These are phyloP conservation scores for Trichoderma orchidacearum DNA, from an alignment of 495 filamentous ascomycete species.

Conservation along the genomic window DNA sequence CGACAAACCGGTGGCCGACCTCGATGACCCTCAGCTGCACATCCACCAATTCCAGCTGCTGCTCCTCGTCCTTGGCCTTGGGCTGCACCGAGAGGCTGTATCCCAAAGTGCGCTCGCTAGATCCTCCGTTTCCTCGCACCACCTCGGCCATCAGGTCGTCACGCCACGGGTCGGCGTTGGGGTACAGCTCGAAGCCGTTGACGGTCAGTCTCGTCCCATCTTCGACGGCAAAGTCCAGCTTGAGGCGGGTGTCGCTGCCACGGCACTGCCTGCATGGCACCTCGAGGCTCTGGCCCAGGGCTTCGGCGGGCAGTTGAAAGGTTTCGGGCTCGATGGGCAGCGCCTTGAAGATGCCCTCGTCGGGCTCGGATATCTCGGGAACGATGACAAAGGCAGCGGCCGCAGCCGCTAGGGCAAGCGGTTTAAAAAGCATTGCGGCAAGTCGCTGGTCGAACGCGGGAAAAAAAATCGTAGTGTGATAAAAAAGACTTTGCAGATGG, in stretches of 20 bases:
- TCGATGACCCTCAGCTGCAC: conserved; percentile 36
- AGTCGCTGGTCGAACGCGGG: neutral
- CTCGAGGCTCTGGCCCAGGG: conserved; percentile 11
- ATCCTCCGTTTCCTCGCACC: conserved; percentile 6
- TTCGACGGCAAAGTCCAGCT: conserved; percentile 24
- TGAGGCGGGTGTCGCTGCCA: conserved; percentile 17
- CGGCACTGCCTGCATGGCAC: conserved; percentile 9
- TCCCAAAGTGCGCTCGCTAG: conserved; percentile 6
- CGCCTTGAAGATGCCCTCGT: conserved; percentile 11
- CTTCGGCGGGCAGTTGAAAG: conserved; percentile 11
- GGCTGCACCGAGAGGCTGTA: conserved; percentile 11
- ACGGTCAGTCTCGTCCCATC: conserved; percentile 21
- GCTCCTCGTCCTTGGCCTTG: conserved; percentile 13
- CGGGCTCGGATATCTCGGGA: conserved; percentile 7
- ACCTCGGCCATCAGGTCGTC: conserved; percentile 16
- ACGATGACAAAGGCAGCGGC: conserved; percentile 13
- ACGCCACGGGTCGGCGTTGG: conserved; percentile 16
- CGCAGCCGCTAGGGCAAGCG: conserved; percentile 8
- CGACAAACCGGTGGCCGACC: conserved; percentile 28
- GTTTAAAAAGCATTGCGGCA: neutral
- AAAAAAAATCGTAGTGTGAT: neutral
- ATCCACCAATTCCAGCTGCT: conserved; percentile 22
- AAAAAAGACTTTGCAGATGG: too few relatives aligned
- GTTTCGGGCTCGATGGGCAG: conserved; percentile 11
- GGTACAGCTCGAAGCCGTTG: conserved; percentile 32